Base-by-base conservation (phyloP, 164 flowering plant species). In the Protea cynaroides region DNA sequence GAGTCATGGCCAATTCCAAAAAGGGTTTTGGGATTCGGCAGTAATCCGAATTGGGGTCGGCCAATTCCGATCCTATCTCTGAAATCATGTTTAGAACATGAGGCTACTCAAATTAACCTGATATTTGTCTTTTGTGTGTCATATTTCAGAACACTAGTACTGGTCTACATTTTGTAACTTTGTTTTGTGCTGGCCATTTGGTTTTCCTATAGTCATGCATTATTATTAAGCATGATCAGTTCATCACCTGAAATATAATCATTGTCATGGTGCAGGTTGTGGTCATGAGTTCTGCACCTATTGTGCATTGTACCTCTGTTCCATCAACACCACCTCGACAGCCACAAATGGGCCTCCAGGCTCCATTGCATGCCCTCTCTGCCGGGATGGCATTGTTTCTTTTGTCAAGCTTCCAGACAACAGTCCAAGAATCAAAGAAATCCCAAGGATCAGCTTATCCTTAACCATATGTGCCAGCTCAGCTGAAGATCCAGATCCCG, bases 301-400 rank as follows among this genome's bases (percentile, higher is more conserved):
- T 5, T 93, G 97, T 69, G 96, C 98, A 10, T 69, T 93, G 56
- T 87, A 88, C 72, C 90, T 90, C 34, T 90, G 98, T 61, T 84
- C 88, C 25, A 88, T 84, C 43, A 83, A 76, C 72, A 69, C 75
- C 76, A 74, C 82, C 55, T 71, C 88, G 6, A 67, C 79, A 0
- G 69, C 34, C 34, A 29, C 65, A 8, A 50, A 74, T 7, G 85
- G 89, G 17, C 88, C 94, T 1, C 81, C 82, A 0, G 98, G 98
- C 24, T 87, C 98, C n/a, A 82, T 93, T 46, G 69, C 97, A 4
- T 93, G 98, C 72, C 98, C 98, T 44, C 86, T 93, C 10, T 93
- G 98, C 69, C 84, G 98, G 8, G 86, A 87, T 29, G 96, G 92
- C 43, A 88, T 92, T 23, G 85, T 92, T 53, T 85, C 96, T 24